These are phyloP conservation scores for Penicillium coprophilum DNA, from an alignment of 495 filamentous ascomycete species.

Conservation along the genomic window DNA sequence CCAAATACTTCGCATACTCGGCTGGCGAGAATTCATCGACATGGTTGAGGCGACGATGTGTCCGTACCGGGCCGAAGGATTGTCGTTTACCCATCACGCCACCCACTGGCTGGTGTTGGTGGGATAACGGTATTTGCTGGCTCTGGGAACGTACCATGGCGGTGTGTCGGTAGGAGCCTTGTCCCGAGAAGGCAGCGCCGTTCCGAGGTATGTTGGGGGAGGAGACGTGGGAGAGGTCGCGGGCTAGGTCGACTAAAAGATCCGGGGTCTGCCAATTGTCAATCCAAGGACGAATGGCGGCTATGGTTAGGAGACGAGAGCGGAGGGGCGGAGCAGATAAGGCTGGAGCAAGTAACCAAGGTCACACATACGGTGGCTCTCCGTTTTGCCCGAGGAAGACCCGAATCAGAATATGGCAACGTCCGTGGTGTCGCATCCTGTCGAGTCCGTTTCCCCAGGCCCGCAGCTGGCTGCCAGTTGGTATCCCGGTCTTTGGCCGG, in stretches of 20 bases:
- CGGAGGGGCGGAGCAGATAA: constrained; percentile 20
- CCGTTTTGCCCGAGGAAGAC: constrained; percentile 47
- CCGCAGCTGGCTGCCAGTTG: constrained; percentile 23
- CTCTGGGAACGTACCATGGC: constrained; percentile 49
- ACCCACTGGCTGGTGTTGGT: constrained; percentile 31
- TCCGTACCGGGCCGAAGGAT: constrained; percentile 35
- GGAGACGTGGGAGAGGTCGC: constrained; percentile 37
- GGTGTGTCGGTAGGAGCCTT: constrained; percentile 35
- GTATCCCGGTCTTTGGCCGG: constrained; percentile 26
- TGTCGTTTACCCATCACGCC: constrained; percentile 32
- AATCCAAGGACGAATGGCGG: constrained; percentile 42
- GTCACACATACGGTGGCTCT: constrained; percentile 53
- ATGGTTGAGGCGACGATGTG: constrained; percentile 35
- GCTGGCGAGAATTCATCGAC: constrained; percentile 46
- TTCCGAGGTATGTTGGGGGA: constrained; percentile 31
- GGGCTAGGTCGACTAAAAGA: constrained; percentile 36
- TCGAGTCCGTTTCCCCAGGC: constrained; percentile 47
- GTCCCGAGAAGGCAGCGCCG: constrained; percentile 20
- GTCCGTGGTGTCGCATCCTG: constrained; percentile 47
- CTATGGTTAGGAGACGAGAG: constrained; percentile 24
- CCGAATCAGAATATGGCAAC: constrained; percentile 37
- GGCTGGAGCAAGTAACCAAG: constrained; percentile 46
- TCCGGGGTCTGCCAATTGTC: constrained; percentile 53
- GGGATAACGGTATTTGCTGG: constrained; percentile 43
- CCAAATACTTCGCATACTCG: constrained; percentile 44